Base-by-base conservation (phyloP, 2,329 filamentous ascomycete species). In the Ophiosphaerella korrae region DNA sequence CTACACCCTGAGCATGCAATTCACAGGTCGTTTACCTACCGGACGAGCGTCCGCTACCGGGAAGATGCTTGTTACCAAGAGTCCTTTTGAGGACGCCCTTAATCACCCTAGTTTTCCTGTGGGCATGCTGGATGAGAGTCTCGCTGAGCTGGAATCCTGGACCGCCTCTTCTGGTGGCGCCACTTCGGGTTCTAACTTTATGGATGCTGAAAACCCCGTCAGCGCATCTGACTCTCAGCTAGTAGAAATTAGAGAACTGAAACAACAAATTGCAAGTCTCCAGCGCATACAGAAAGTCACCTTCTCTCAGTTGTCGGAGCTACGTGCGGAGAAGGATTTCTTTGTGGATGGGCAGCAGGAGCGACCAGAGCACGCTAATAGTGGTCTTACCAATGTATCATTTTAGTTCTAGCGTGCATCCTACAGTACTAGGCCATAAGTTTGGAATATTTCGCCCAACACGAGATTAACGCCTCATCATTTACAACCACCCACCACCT, bases 1-100 rank as follows among this genome's bases (percentile, higher is more conserved):
- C 55, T 91, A 92, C 67, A 82, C 81, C 3, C 80, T 90, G 53
- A 86, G 81, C 13, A 77, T 85, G 11, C 87, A 90, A 68, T 76
- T 92, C n/a, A 77, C 72, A 7, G 63, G 59, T 46, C 67, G 56
- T 12, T 50, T 73, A 24, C 61, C 52, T 13, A 55, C 50, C 7
- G 57, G 63, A 33, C 53, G 58, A 13, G 58, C 71, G 36, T 74
- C 72, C 31, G 72, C 71, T 5, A 64, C 66, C 2, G 66, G 66
- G 18, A 43, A 48, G 21, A 53, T 41, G 46, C 45, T 35, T 33
- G 37, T 47, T 7, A 52, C 51, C 35, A 64, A 61, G 44, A 63
- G 57, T 12, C 53, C 50, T 5, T 79, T 80, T 52, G 60, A 75
- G 37, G 62, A 70, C 40, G 75, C 77, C 12, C 68, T 81, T 26